Evolutionary conservation across 2,329 filamentous ascomycete species (phyloP).

Genomic region (Neofusicoccum umdonicola): DNA sequence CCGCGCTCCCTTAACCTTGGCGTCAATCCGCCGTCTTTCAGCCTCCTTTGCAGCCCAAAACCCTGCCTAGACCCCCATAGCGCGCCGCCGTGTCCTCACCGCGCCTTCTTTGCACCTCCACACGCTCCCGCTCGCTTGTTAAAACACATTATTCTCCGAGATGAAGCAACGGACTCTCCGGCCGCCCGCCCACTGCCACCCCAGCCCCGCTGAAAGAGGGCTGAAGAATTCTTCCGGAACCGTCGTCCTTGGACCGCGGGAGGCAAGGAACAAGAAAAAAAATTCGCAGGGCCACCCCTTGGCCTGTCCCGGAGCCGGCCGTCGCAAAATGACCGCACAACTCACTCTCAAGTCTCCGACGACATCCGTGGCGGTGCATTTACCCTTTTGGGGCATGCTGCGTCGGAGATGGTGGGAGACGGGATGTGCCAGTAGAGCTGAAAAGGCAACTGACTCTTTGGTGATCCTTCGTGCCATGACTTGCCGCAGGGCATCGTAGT

Average conservation of each 20-base stretch:
- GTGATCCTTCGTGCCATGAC: neutral
- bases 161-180: neutral
- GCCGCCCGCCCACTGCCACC: neutral
- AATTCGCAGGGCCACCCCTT: neutral
- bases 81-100: neutral
- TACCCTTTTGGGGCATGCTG: neutral
- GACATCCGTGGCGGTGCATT: slow-evolving; percentile 8
- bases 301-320: neutral
- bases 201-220: slow-evolving; percentile 14
- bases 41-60: slow-evolving; percentile 3
- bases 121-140: neutral
- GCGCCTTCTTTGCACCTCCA: neutral
- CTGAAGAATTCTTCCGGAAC: slow-evolving; percentile 3
- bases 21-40: neutral
- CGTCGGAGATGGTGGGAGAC: slow-evolving; percentile 5
- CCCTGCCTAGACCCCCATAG: slow-evolving; percentile 1
- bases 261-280: neutral
- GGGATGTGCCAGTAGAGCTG: slow-evolving; percentile 3
- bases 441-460: neutral
- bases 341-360: neutral
- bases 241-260: neutral
- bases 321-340: neutral
- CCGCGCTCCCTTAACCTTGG: neutral
- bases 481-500: neutral
- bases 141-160: slow-evolving; percentile 10